Base-by-base conservation (phyloP, 805 yeast genomes). In the Saccharomycopsis selenospora region DNA sequence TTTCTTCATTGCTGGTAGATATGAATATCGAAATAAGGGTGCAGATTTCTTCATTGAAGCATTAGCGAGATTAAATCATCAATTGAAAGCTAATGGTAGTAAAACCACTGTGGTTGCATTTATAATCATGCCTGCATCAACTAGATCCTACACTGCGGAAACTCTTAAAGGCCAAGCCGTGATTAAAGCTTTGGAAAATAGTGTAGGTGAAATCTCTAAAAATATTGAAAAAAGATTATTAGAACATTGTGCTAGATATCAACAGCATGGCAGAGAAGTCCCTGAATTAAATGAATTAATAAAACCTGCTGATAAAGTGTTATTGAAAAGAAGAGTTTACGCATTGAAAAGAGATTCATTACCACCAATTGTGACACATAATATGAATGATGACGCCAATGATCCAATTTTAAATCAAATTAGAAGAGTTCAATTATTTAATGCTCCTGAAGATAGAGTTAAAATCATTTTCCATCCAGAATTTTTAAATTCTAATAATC, bases 391-490 rank as follows among this genome's bases (percentile, higher is more conserved):
- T 61, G 98, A 93, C 63, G 77, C 87, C 20, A 79, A 72, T 47
- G 99, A 91, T 67, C 97, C 97, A 45, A 83, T 91, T 50, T 73
- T 91, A 63, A 86, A 82, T 65, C 96, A 91, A 64, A 85, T 91
- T 57, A 81, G 99, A 65, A 76, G 90, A 51, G 96, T 93, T 30
- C 85, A 89, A 62, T 72, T 91, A 60, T 93, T 93, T 73, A 91
- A 91, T 67, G 79, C 77, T 59, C 85, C 95, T 23, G 82, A 80
- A 53, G 99, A 91, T 67, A 72, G 96, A 38, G 99, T 91, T 53
- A 91, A 91, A 68, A 84, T 93, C 57, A 85, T 91, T 55, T 91
- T 91, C 82, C 99, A 93, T 66, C 99, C 99, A 1, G 99, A 93
- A 67, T 91, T 91, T 64, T 76, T 91, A 58, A 91, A 87, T 69